Evolutionary conservation across 306 rosid species (phyloP), one percentile per base, ranked within the genome.

Genomic region (Pyrus pyrifolia): DNA sequence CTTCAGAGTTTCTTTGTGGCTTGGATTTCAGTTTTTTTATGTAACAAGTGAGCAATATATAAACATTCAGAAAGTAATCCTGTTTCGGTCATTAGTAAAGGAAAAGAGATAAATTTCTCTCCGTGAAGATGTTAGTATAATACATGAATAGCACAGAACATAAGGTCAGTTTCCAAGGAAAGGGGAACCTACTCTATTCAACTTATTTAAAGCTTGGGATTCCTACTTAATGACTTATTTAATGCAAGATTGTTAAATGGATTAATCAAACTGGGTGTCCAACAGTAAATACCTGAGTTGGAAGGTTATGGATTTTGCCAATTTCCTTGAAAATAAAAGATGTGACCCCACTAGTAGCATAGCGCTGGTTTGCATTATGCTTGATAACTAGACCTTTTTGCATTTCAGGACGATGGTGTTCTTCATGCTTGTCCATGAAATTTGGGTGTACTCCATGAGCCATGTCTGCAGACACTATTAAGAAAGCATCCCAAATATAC

Each of bases 391-490:
- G 89, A 67, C 97, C 98, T 81, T 90, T 90, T 83, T 90, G 97
- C 86, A 95, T 84, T 83, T 89, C 87, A 52, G 97, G 98, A 35
- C 97, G 85, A 79, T 95, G 98, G 80, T 75, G 90, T 81, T 95
- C 97, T 75, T 95, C 98, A 79, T 95, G 97, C 87, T 92, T 95
- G 59, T 95, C 98, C 81, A 76, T 69, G 79, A 85, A 90, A 89
- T 95, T 95, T 76, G 98, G 97, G 87, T 95, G 98, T 67, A 92
- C 93, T 69, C 98, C 98, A 70, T 95, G 97, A 27, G 98, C 98
- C 98, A 95, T 95, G 84, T 95, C 98, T n/a, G 97, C 98, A 81
- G 97, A 95, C 72, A 95, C 98, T 95, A 63, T 79, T 76, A 62
- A 52, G 53, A 85, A 25, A 78, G 42, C 78, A 81, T 80, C 76